Conservation (phyloP, 2,329 filamentous ascomycete species). For the Aspergillus viridinutans region DNA sequence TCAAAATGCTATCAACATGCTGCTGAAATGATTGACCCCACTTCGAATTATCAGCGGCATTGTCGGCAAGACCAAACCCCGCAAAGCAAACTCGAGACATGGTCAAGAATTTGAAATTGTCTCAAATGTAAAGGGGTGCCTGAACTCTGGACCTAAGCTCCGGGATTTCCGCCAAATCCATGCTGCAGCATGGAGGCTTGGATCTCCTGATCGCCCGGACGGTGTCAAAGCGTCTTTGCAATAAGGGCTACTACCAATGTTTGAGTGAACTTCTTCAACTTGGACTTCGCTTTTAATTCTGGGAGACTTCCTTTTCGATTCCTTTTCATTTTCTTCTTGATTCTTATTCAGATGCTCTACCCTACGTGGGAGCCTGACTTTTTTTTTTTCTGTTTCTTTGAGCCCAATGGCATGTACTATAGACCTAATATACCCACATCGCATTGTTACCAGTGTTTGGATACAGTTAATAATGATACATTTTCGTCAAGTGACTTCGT, state of each 20-base stretch:
- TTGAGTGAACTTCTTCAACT: background rate
- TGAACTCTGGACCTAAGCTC: background rate
- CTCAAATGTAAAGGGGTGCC: background rate
- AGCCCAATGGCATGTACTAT: conserved; percentile 32
- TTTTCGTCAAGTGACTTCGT: background rate
- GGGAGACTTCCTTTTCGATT: conserved; percentile 1
- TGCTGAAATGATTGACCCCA: background rate
- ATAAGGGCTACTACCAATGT: background rate
- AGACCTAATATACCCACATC: conserved; percentile 38
- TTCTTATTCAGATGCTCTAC: conserved; percentile 8
- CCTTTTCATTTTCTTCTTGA: conserved; percentile 15
- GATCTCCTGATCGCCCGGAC: conserved; percentile 3
- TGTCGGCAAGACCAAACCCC: background rate
- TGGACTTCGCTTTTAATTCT: background rate
- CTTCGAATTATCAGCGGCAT: background rate
- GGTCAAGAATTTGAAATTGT: background rate
- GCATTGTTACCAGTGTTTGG: conserved; percentile 13
- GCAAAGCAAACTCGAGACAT: background rate
- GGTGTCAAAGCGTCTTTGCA: conserved; percentile 8
- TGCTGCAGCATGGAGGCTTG: background rate
- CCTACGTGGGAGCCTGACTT: background rate
- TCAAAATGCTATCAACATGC: background rate
- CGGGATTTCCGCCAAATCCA: background rate
- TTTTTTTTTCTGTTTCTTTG: conserved; percentile 10
- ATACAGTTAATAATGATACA: conserved; percentile 1